A percentile compares a stretch with the other conserved stretches of the same genome.
phyloP scores from a whole-genome alignment of 2,329 filamentous ascomycete genomes.

The Leptodontidium sp. region DNA sequence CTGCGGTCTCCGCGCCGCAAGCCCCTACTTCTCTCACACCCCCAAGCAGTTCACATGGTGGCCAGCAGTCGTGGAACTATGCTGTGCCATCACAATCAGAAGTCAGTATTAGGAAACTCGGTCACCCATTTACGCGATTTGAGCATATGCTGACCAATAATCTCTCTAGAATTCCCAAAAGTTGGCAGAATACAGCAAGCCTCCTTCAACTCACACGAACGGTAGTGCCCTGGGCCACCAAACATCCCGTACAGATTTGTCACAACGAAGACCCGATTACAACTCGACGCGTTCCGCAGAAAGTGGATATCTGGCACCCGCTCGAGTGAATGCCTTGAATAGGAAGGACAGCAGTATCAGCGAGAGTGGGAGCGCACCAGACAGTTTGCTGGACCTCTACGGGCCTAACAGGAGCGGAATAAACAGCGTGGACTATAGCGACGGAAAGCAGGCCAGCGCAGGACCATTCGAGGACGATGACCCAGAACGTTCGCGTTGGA shows the following conservation, averaged over 20 bases:
- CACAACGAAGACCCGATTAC: slow-evolving; percentile 35
- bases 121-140: neutral
- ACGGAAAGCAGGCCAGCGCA: slow-evolving; percentile 35
- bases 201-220: slow-evolving; percentile 39
- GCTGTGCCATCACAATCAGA: slow-evolving; percentile 43
- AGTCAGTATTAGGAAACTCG: slow-evolving; percentile 34
- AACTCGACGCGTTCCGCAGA: slow-evolving; percentile 35
- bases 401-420: slow-evolving; percentile 40
- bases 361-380: slow-evolving; percentile 53
- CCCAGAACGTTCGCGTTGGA: slow-evolving; percentile 78
- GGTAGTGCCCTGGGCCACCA: slow-evolving; percentile 34
- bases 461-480: slow-evolving; percentile 48
- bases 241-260: slow-evolving; percentile 40
- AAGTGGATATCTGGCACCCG: slow-evolving; percentile 46
- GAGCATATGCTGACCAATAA: slow-evolving; percentile 10
- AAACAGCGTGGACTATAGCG: slow-evolving; percentile 42
- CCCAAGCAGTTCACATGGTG: slow-evolving; percentile 45
- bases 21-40: slow-evolving; percentile 45
- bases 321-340: slow-evolving; percentile 48
- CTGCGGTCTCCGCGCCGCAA: slow-evolving; percentile 48
- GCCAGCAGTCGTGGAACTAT: slow-evolving; percentile 45
- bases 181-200: slow-evolving; percentile 28
- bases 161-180: slow-evolving; percentile 32
- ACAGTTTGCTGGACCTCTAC: slow-evolving; percentile 57
- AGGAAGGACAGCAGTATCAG: slow-evolving; percentile 53